phyloP scores from a whole-genome alignment of 1,284 basidiomycete species.

The Veloboletus limbatus region DNA sequence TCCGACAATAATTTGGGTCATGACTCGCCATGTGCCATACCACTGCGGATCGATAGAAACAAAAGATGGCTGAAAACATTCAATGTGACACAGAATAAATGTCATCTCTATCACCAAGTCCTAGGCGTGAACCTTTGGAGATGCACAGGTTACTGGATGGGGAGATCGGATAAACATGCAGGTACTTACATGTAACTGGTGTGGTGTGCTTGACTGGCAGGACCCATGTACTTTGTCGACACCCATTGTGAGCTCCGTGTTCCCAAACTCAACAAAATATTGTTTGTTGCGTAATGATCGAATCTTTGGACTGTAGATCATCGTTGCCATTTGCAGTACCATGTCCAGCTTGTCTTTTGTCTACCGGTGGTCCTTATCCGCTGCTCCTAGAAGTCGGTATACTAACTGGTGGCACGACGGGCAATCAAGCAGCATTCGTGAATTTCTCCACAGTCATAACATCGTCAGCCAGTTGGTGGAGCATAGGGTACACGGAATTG shows the following conservation, averaged over 20 bases:
- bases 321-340: no score
- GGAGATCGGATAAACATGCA: no score
- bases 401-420: constrained; percentile 26
- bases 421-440: not conserved
- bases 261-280: constrained; percentile 8
- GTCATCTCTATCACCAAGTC: no score
- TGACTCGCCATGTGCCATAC: constrained; percentile 10
- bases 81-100: constrained; percentile 11
- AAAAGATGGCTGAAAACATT: constrained; percentile 12
- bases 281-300: constrained; percentile 6
- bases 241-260: constrained; percentile 11
- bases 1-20: constrained; percentile 23
- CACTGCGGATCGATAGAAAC: not conserved
- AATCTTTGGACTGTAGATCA: constrained; percentile 4
- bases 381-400: constrained; percentile 30
- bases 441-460: no score
- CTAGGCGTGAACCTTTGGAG: no score
- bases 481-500: no score
- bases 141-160: no score
- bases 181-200: no score
- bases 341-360: no score
- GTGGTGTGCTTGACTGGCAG: constrained; percentile 13
- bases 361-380: constrained; percentile 4
- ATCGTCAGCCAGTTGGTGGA: no score
- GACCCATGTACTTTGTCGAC: constrained; percentile 14